These are phyloP conservation scores for Sphaceloma murrayae DNA, from an alignment of 2,329 filamentous ascomycete genomes.

Conservation along the genomic window DNA sequence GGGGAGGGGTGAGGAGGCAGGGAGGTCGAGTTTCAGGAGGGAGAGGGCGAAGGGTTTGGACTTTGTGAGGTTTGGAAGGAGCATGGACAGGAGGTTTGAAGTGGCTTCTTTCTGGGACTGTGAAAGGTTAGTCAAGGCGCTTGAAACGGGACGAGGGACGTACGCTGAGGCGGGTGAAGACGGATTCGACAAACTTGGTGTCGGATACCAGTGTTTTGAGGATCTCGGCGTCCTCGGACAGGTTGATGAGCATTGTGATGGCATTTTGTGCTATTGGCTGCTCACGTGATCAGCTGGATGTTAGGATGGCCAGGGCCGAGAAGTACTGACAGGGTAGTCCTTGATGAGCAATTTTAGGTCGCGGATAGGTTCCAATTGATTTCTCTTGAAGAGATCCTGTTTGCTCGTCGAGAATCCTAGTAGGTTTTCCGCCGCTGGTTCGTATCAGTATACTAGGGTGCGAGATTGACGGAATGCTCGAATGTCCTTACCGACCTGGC, in stretches of 20 bases:
- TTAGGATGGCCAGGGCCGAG: constrained; percentile 36
- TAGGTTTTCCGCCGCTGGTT: constrained; percentile 67
- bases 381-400: constrained; percentile 71
- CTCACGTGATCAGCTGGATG: constrained; percentile 9
- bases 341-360: constrained; percentile 79
- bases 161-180: constrained; percentile 66
- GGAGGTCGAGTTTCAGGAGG: constrained; percentile 58
- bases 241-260: constrained; percentile 79
- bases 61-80: constrained; percentile 86
- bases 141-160: constrained; percentile 41
- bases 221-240: constrained; percentile 67
- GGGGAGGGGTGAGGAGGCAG: constrained; percentile 58
- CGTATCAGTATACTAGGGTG: constrained; percentile 14
- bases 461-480: too few species aligned
- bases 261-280: constrained; percentile 89
- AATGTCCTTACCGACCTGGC: constrained; percentile 56
- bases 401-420: constrained; percentile 73
- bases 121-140: constrained; percentile 23
- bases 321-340: constrained; percentile 55
- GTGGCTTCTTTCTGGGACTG: constrained; percentile 66
- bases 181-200: constrained; percentile 65
- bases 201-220: constrained; percentile 65
- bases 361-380: constrained; percentile 67
- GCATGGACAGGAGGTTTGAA: constrained; percentile 78
- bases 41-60: constrained; percentile 56